Conservation (phyloP, 306 rosid genomes). For the Casuarina equisetifolia region DNA sequence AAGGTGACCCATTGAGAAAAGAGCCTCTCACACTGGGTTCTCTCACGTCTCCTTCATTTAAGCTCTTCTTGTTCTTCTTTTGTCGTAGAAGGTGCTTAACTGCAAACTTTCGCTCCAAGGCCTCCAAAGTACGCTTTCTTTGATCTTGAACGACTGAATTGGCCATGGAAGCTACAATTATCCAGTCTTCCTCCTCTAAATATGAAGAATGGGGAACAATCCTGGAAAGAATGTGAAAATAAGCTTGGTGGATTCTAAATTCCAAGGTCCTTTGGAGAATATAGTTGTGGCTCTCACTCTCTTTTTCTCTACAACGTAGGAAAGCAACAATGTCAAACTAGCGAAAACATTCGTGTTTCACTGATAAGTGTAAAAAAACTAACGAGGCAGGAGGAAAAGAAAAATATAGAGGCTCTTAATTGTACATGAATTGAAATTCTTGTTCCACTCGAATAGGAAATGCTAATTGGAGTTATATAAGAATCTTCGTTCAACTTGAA, state of each 20-base stretch:
- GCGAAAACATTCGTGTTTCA: not conserved
- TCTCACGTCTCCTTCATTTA: slow-evolving; percentile 25
- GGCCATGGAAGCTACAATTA: slow-evolving; percentile 48
- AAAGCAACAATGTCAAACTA: not conserved
- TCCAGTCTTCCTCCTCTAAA: not conserved
- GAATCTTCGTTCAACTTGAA: too few species aligned
- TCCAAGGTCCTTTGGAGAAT: not conserved
- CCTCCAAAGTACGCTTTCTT: slow-evolving; percentile 70
- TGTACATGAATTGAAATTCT: too few species aligned
- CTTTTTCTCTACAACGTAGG: not conserved
- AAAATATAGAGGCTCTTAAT: too few species aligned
- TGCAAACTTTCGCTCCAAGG: slow-evolving; percentile 72
- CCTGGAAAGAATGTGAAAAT: not conserved
- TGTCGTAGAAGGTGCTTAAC: slow-evolving; percentile 59
- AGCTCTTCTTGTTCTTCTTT: slow-evolving; percentile 36
- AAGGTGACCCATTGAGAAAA: slow-evolving; percentile 32
- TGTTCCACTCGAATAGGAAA: too few species aligned
- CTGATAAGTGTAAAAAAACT: not conserved
- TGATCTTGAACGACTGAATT: slow-evolving; percentile 37
- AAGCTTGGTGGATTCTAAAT: not conserved
- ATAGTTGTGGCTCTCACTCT: too few species aligned
- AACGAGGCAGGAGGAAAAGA: too few species aligned
- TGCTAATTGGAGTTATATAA: too few species aligned
- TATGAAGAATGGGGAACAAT: not conserved
- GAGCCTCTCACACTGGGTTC: slow-evolving; percentile 12